Evolutionary conservation across 2,329 filamentous ascomycete genomes (phyloP), one percentile per base, ranked within the genome.

Genomic region (Penicillium griseofulvum): DNA sequence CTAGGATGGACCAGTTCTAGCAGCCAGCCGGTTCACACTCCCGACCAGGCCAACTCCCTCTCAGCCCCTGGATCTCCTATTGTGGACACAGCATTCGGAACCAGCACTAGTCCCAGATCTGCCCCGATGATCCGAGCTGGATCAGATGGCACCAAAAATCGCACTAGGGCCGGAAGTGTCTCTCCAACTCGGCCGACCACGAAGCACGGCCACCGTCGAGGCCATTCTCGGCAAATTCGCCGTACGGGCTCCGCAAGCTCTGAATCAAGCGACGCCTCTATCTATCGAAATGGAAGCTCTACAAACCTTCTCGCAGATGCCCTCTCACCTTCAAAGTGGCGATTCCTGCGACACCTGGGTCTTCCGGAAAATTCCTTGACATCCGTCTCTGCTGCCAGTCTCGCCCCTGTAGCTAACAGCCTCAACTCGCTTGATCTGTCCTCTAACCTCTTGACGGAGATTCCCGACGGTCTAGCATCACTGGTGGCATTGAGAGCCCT

Each of bases 231-330:
- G 64, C 91, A 93, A 62, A 86, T 95, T 57, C 87, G 88, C 62
- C 86, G 94, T 54, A 96, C 93, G 3, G 89, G 89, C 14, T 97
- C 94, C 29, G 91, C 90, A 45, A 97, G 94, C 74, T 97, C 93
- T 1, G 89, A 94, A 67, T 97, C 93, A 68, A 87, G 76, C 74
- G 87, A 76, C 14, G 77, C 78, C 36, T 84, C 82, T 9, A 77
- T 76, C 28, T 71, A 70, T 56, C 73, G 73, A 33, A 76, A 79
- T 60, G 86, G 87, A 44, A 95, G 91, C 74, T 86, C 88, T 16
- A 88, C 89, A 1, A 96, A 94, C 65, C 80, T 96, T 1, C 77
- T 93, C 47, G 80, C 83, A 14, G 87, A 87, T 37, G 81, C 87
- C 56, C 80, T 97, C 16, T 91, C 92, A 39, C 78, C 89, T 0